Percentiles rank a stretch among this genome's conserved stretches.
Conservation (phyloP, 2,329 filamentous ascomycete genomes). For the Lasiodiplodia hormozganensis region DNA sequence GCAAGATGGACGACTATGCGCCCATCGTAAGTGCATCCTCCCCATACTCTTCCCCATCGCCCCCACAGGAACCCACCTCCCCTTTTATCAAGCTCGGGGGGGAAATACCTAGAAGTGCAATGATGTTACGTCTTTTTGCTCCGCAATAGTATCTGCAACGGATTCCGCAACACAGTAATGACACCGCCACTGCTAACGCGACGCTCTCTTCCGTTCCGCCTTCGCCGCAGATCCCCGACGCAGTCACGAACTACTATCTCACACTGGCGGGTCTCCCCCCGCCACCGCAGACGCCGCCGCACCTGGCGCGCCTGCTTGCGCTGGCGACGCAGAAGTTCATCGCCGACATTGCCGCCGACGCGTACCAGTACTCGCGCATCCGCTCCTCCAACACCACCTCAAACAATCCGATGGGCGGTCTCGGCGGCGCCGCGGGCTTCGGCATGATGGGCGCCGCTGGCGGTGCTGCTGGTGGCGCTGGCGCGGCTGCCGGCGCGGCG, state of each 20-base stretch:
- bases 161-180: conserved; percentile 28
- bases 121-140: not conserved
- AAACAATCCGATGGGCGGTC: conserved; percentile 89
- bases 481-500: conserved; percentile 58
- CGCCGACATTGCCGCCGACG: conserved; percentile 94
- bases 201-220: not conserved
- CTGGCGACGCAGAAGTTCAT: conserved; percentile 99
- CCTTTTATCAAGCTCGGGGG: not conserved
- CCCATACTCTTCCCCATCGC: not conserved
- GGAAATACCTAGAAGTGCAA: not conserved
- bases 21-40: conserved; percentile 74
- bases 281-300: conserved; percentile 86
- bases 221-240: conserved; percentile 81
- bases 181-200: conserved; percentile 14
- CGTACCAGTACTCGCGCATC: conserved; percentile 97
- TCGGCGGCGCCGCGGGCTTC: conserved; percentile 77
- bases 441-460: conserved; percentile 65
- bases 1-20: conserved; percentile 98
- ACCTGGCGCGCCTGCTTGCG: conserved; percentile 89
- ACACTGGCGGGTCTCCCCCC: conserved; percentile 93
- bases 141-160: not conserved
- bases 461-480: conserved; percentile 58
- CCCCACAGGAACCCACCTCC: not conserved
- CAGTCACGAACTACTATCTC: conserved; percentile 97
- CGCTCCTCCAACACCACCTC: conserved; percentile 88